A percentile compares a stretch with the other conserved stretches of the same genome.
Evolutionary conservation across 352 stramenopile genomes (phyloP).

Genomic region (Phytophthora pluvialis): DNA sequence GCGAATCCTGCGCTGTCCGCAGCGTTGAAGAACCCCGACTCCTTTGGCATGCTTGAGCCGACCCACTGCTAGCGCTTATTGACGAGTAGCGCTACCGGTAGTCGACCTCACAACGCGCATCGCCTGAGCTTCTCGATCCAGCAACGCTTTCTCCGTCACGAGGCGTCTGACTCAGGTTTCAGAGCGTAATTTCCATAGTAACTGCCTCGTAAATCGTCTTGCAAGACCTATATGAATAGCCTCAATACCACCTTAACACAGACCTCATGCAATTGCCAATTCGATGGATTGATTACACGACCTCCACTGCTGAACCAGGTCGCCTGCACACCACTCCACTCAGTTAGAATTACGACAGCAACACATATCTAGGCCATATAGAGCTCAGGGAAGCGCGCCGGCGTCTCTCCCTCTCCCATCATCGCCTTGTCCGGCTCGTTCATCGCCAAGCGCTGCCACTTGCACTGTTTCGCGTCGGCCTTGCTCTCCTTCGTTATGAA

Average conservation of each 20-base stretch:
- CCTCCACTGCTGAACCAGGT: constrained; percentile 4
- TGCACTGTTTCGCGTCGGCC: constrained; percentile 40
- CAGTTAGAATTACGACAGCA: constrained; percentile 22
- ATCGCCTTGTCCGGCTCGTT: constrained; percentile 36
- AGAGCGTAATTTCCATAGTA: constrained; percentile 18
- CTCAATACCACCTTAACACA: too few species aligned
- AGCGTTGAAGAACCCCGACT: constrained; percentile 27
- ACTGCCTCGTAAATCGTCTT: constrained; percentile 7
- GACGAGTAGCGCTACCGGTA: neutral
- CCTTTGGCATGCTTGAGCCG: constrained; percentile 24
- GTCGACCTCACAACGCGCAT: constrained; percentile 9
- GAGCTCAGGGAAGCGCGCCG: constrained; percentile 47
- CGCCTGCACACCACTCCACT: constrained; percentile 14
- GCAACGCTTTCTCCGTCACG: neutral
- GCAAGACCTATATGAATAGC: neutral
- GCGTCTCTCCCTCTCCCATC: constrained; percentile 33
- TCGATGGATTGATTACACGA: constrained; percentile 34
- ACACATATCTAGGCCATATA: constrained; percentile 37
- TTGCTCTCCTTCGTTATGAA: constrained; percentile 55
- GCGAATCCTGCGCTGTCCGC: neutral
- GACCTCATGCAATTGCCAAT: constrained; percentile 12
- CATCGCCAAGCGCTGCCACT: constrained; percentile 63
- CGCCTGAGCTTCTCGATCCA: constrained; percentile 4
- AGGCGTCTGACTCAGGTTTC: neutral
- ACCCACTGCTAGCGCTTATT: constrained; percentile 9